These are phyloP conservation scores for Cymbidium sinense DNA, from an alignment of 106 monocot genomes.

Conservation along the genomic window DNA sequence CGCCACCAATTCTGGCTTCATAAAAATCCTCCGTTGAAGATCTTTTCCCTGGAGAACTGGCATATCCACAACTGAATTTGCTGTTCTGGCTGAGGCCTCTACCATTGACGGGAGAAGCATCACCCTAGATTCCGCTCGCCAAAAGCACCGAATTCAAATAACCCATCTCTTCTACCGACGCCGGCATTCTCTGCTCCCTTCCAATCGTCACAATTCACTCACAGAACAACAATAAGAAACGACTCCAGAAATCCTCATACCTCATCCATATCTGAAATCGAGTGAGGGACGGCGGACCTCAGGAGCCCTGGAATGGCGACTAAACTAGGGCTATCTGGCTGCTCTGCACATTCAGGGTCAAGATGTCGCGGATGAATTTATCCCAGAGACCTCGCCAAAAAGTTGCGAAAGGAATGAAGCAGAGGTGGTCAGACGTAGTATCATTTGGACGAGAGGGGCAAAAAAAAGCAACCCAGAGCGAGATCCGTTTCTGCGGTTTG, in stretches of 20 bases:
- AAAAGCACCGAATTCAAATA: slow-evolving; percentile 25
- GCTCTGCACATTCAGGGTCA: too few species aligned
- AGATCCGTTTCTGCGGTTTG: too few species aligned
- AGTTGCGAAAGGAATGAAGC: too few species aligned
- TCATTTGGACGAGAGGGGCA: too few species aligned
- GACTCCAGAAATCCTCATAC: neutral
- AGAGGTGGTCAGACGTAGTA: too few species aligned
- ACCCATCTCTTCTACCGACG: slow-evolving; percentile 17
- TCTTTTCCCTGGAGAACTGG: slow-evolving; percentile 4
- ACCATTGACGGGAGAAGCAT: slow-evolving; percentile 34
- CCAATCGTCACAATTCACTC: neutral
- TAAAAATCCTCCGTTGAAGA: slow-evolving; percentile 7
- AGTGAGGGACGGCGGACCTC: too few species aligned
- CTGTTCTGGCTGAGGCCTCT: slow-evolving; percentile 25
- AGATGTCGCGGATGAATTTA: too few species aligned
- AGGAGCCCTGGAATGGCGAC: too few species aligned
- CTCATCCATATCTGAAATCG: neutral
- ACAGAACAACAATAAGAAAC: neutral
- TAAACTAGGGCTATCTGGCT: too few species aligned
- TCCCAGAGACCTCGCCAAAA: too few species aligned
- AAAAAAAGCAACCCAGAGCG: too few species aligned
- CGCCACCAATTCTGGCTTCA: slow-evolving; percentile 6
- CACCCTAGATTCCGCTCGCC: slow-evolving; percentile 21
- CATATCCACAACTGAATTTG: slow-evolving; percentile 13
- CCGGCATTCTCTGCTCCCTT: neutral